phyloP scores from a whole-genome alignment of 169 alveolate species.

The Ophryocystis elektroscirrha region DNA sequence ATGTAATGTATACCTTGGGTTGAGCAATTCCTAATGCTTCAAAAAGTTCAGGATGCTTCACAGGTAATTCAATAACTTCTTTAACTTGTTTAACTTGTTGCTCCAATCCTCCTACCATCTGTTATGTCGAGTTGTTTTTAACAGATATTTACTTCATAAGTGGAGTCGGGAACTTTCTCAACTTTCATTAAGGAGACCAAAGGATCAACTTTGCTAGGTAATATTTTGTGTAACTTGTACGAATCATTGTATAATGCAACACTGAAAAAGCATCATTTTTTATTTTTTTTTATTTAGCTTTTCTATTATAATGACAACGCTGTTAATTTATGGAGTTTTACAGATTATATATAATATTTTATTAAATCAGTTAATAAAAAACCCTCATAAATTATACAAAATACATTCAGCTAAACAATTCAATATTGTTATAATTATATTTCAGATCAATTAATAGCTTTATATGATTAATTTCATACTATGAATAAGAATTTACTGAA shows the following conservation, averaged over 20 bases:
- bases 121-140: conserved; percentile 21
- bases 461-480: no score
- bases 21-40: conserved; percentile 88
- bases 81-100: conserved; percentile 90
- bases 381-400: not conserved
- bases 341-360: no score
- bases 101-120: conserved; percentile 95
- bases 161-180: conserved; percentile 97
- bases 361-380: no score
- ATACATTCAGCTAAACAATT: not conserved
- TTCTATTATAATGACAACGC: no score
- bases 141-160: conserved; percentile 45
- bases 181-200: conserved; percentile 95
- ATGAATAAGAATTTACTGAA: no score
- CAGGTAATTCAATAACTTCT: conserved; percentile 97
- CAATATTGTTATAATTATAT: not conserved
- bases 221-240: conserved; percentile 67
- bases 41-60: conserved; percentile 95
- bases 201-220: conserved; percentile 95
- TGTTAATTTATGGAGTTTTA: no score
- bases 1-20: conserved; percentile 77
- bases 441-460: no score
- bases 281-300: not conserved
- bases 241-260: conserved; percentile 49
- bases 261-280: conserved; percentile 1